These are phyloP conservation scores for Cryptococcus sp. DNA, from an alignment of 1,284 basidiomycete genomes.

Conservation along the genomic window DNA sequence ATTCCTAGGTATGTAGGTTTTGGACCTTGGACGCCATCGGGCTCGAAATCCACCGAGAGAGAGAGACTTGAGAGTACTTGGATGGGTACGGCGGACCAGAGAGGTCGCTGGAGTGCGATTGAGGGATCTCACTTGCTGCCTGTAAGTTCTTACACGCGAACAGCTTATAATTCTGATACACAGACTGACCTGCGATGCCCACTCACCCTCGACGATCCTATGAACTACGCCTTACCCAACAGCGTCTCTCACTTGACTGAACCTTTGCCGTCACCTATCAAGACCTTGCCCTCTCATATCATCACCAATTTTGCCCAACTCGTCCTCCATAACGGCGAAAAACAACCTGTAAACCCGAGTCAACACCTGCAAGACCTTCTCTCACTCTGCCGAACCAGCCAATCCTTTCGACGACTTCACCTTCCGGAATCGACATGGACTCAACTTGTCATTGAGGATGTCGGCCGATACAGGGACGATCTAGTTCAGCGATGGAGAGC, in stretches of 20 bases:
- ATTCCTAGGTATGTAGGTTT: conserved; percentile 21
- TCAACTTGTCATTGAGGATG: conserved; percentile 6
- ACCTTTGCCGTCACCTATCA: background rate
- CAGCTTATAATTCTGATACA: too few species aligned
- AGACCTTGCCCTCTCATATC: background rate
- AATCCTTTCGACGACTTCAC: conserved; percentile 2
- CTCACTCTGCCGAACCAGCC: conserved; percentile 11
- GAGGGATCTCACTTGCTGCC: conserved; percentile 9
- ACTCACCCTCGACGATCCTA: background rate
- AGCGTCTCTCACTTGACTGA: background rate
- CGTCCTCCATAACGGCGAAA: conserved; percentile 3
- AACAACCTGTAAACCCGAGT: background rate
- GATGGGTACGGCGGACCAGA: conserved; percentile 11
- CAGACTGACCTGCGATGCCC: background rate
- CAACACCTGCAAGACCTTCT: conserved; percentile 1
- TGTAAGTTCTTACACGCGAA: too few species aligned
- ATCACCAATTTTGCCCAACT: conserved; percentile 4
- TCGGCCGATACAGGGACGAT: conserved; percentile 5
- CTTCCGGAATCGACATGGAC: conserved; percentile 14
- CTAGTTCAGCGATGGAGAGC: conserved; percentile 15
- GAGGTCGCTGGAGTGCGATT: conserved; percentile 1
- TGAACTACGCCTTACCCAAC: background rate
- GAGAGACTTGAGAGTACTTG: too few species aligned
- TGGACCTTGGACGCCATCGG: conserved; percentile 18
- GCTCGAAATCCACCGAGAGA: too few species aligned